Conservation (phyloP, 495 filamentous ascomycete genomes). For the Daldinia childiae region DNA sequence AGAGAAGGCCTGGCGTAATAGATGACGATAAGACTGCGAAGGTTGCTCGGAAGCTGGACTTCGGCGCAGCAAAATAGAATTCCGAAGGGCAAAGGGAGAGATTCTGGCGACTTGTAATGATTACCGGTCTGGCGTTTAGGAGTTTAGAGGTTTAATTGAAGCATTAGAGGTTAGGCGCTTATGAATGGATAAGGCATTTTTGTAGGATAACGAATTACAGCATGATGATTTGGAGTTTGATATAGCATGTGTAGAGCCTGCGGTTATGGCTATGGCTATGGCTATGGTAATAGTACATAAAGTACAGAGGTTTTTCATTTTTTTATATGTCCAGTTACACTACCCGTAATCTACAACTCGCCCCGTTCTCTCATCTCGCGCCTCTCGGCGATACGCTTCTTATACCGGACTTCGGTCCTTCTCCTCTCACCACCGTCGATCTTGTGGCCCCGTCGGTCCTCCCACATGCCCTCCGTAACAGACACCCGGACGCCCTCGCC, state of each 20-base stretch:
- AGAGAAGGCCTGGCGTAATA: conserved; percentile 77
- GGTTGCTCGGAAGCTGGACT: conserved; percentile 89
- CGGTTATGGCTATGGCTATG: neutral
- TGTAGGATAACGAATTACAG: conserved; percentile 1
- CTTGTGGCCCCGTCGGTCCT: conserved; percentile 82
- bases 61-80: conserved; percentile 67
- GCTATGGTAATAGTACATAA: conserved; percentile 40
- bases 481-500: conserved; percentile 69
- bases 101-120: neutral
- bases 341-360: conserved; percentile 24
- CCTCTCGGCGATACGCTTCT: conserved; percentile 59
- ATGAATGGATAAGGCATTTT: conserved; percentile 9
- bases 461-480: conserved; percentile 89
- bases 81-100: neutral
- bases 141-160: conserved; percentile 3
- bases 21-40: conserved; percentile 71
- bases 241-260: conserved; percentile 6
- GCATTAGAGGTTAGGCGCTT: conserved; percentile 2
- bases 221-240: conserved; percentile 13
- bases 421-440: conserved; percentile 96
- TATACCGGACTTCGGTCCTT: conserved; percentile 77
- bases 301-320: conserved; percentile 28
- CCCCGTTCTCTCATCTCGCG: conserved; percentile 54
- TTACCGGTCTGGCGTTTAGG: conserved; percentile 27
- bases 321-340: neutral